Evolutionary conservation across 257 asterid genomes (phyloP).

Genomic region (Solanum okadae): DNA sequence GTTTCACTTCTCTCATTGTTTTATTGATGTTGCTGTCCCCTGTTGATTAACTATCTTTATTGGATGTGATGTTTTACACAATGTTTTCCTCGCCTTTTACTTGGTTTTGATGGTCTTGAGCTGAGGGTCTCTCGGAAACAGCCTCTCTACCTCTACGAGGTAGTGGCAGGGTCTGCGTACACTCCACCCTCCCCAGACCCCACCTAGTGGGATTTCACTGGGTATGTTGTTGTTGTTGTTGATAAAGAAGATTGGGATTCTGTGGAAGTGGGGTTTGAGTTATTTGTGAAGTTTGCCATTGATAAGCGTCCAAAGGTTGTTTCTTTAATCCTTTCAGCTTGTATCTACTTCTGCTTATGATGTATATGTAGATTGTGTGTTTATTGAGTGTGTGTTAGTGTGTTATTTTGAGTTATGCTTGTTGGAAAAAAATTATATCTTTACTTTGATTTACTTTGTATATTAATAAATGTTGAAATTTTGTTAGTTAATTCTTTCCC

Average conservation of each 20-base stretch:
- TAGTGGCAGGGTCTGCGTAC: no score
- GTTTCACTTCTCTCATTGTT: no score
- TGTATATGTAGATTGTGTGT: not conserved
- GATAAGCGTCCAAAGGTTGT: conserved; percentile 80
- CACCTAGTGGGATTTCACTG: no score
- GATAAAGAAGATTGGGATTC: not conserved
- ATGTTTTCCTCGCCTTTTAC: no score
- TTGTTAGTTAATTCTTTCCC: not conserved
- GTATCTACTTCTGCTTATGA: not conserved
- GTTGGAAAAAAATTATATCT: not conserved
- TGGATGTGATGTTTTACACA: no score
- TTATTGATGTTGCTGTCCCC: no score
- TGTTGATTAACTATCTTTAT: no score
- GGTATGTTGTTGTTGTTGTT: no score
- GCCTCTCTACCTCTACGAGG: no score
- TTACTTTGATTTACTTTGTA: not conserved
- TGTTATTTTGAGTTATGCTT: not conserved
- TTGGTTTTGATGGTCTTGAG: no score
- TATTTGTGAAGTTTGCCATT: not conserved
- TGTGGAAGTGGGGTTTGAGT: not conserved
- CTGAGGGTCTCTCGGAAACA: no score
- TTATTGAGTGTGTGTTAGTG: not conserved
- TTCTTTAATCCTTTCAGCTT: not conserved
- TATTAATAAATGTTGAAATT: not conserved
- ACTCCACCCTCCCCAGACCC: no score